These are phyloP conservation scores for Ambrosiella beaveri DNA, from an alignment of 2,329 filamentous ascomycete genomes.

Conservation along the genomic window DNA sequence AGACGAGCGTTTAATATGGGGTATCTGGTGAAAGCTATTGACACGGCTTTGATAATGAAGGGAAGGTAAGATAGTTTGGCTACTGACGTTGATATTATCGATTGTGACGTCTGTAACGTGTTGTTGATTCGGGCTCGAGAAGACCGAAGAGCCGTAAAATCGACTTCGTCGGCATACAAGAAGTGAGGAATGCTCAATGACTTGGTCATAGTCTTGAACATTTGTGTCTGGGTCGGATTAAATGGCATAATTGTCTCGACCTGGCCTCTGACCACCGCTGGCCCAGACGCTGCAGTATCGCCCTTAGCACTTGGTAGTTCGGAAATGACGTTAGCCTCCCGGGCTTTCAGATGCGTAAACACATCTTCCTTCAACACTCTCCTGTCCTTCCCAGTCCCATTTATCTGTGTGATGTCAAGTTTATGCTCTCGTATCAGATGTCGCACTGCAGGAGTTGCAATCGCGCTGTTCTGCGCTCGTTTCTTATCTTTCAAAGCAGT, in stretches of 20 bases:
- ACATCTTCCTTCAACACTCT: conserved; percentile 89
- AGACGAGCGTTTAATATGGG: conserved; percentile 79
- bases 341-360: conserved; percentile 45
- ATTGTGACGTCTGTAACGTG: conserved; percentile 26
- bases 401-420: conserved; percentile 60
- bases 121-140: conserved; percentile 62
- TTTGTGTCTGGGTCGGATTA: conserved; percentile 67
- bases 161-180: conserved; percentile 78
- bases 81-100: conserved; percentile 29
- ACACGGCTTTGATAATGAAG: conserved; percentile 92
- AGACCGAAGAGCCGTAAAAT: conserved; percentile 56
- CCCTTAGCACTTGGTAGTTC: not conserved
- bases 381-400: conserved; percentile 78
- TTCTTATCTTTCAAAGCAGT: not conserved
- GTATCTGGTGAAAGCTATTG: conserved; percentile 62
- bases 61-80: conserved; percentile 75
- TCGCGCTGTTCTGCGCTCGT: conserved; percentile 33
- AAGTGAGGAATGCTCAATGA: conserved; percentile 89
- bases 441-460: conserved; percentile 85
- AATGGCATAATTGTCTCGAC: conserved; percentile 53
- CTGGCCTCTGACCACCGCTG: conserved; percentile 4
- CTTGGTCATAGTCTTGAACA: conserved; percentile 96
- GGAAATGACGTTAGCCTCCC: conserved; percentile 20
- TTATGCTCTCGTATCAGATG: conserved; percentile 68
- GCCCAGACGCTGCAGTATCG: not conserved